Evolutionary conservation across 805 yeast species (phyloP).

Genomic region (Lipomyces spencermartinsiae): DNA sequence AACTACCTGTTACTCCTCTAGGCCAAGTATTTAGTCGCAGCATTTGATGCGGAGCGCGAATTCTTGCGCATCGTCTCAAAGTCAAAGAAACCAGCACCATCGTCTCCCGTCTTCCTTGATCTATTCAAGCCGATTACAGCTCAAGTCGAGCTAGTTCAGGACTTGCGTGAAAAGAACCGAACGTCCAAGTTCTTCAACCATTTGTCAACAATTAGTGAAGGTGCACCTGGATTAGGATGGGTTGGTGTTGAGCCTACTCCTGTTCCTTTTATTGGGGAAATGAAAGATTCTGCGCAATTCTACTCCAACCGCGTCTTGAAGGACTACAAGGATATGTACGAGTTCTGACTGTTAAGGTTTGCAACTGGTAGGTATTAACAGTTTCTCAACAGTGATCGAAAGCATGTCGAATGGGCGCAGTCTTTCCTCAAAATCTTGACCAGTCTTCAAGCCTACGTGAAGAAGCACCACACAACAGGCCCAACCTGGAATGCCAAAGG

Average conservation of each 20-base stretch:
- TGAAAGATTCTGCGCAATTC: slow-evolving; percentile 89
- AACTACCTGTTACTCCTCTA: slow-evolving; percentile 15
- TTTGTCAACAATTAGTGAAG: slow-evolving; percentile 85
- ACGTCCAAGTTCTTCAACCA: slow-evolving; percentile 68
- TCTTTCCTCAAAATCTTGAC: slow-evolving; percentile 67
- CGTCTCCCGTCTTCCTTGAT: slow-evolving; percentile 55
- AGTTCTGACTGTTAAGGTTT: neutral
- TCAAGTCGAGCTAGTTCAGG: slow-evolving; percentile 61
- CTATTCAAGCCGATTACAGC: slow-evolving; percentile 74
- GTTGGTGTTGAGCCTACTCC: slow-evolving; percentile 77
- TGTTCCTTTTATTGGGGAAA: slow-evolving; percentile 71
- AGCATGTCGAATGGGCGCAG: slow-evolving; percentile 83
- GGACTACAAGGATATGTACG: slow-evolving; percentile 69
- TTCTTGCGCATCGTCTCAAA: slow-evolving; percentile 65
- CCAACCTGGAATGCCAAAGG: slow-evolving; percentile 77
- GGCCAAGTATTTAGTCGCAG: slow-evolving; percentile 52
- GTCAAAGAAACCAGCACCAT: slow-evolving; percentile 67
- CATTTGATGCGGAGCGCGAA: slow-evolving; percentile 63
- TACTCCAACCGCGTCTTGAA: slow-evolving; percentile 92
- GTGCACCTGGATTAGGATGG: slow-evolving; percentile 92
- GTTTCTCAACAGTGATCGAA: slow-evolving; percentile 53
- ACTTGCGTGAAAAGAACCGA: slow-evolving; percentile 77
- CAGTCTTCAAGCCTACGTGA: slow-evolving; percentile 72
- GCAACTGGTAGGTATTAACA: neutral
- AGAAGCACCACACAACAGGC: slow-evolving; percentile 84